Evolutionary conservation across 140 eudicot genomes (phyloP).

Genomic region (Senecio squalidus): DNA sequence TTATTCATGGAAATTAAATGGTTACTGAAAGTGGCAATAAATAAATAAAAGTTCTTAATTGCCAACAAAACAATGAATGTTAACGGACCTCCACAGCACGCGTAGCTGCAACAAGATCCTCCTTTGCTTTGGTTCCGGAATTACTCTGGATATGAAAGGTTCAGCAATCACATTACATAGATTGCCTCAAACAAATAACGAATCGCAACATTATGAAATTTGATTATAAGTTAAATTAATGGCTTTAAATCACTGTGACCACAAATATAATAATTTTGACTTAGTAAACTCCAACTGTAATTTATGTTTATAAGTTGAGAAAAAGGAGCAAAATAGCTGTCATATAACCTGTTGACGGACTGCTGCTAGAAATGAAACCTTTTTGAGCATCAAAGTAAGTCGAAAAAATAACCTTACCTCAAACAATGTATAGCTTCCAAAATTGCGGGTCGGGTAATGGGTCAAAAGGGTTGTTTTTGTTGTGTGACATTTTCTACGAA

Average conservation of each 20-base stretch:
- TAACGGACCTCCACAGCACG: slow-evolving; percentile 78
- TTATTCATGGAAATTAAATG: slow-evolving; percentile 12
- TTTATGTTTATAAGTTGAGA: neutral
- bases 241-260: neutral
- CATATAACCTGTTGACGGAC: slow-evolving; percentile 88
- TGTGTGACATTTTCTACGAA: no score
- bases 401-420: no score
- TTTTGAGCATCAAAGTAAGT: no score
- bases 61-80: slow-evolving; percentile 4
- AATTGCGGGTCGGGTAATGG: no score
- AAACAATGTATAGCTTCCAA: no score
- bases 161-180: slow-evolving; percentile 23
- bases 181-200: neutral
- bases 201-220: neutral
- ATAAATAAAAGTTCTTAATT: neutral
- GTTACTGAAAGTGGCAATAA: neutral
- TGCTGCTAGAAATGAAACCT: no score
- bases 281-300: slow-evolving; percentile 1
- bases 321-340: neutral
- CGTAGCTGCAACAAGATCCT: slow-evolving; percentile 97
- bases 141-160: slow-evolving; percentile 61
- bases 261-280: neutral
- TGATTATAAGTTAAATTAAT: neutral
- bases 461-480: no score
- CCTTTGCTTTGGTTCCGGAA: slow-evolving; percentile 95